Percentiles rank a stretch among this genome's conserved stretches.
Evolutionary conservation across 2,329 filamentous ascomycete genomes (phyloP).

Genomic region (Cytospora chrysosperma): DNA sequence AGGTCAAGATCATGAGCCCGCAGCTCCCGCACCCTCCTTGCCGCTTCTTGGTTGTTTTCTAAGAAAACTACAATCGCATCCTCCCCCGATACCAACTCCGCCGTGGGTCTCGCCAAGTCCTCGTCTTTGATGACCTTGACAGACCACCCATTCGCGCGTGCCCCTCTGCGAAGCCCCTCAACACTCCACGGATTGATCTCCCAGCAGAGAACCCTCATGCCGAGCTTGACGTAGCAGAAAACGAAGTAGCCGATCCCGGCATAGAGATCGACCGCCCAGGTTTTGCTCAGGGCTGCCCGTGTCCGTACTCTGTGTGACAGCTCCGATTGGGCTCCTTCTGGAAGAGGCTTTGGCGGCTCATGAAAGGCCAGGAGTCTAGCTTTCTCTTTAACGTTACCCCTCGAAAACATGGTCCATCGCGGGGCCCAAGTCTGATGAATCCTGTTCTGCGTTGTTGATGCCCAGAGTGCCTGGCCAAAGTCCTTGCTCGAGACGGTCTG

Average conservation of each 20-base stretch:
- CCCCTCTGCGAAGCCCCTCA: conserved; percentile 77
- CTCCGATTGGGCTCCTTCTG: background rate
- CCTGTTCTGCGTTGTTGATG: conserved; percentile 72
- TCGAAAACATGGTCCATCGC: conserved; percentile 88
- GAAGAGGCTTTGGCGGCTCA: background rate
- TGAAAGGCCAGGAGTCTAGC: conserved; percentile 65
- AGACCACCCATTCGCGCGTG: conserved; percentile 65
- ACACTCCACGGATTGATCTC: conserved; percentile 88
- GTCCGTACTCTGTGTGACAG: conserved; percentile 2
- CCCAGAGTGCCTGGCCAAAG: conserved; percentile 74
- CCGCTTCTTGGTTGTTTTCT: conserved; percentile 63
- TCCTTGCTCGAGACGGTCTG: conserved; percentile 44
- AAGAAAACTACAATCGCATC: conserved; percentile 65
- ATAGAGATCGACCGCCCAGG: conserved; percentile 76
- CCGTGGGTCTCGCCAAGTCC: conserved; percentile 40
- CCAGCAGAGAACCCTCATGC: conserved; percentile 77
- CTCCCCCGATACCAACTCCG: conserved; percentile 40
- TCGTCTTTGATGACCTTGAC: conserved; percentile 51
- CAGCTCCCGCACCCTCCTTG: conserved; percentile 39
- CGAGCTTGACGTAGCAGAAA: conserved; percentile 75
- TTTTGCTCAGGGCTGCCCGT: conserved; percentile 29
- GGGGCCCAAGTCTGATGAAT: conserved; percentile 87
- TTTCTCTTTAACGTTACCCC: conserved; percentile 89
- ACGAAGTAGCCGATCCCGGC: conserved; percentile 93
- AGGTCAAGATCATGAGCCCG: conserved; percentile 36